Conservation (phyloP, 495 filamentous ascomycete genomes). For the Lophiostoma macrostomum region DNA sequence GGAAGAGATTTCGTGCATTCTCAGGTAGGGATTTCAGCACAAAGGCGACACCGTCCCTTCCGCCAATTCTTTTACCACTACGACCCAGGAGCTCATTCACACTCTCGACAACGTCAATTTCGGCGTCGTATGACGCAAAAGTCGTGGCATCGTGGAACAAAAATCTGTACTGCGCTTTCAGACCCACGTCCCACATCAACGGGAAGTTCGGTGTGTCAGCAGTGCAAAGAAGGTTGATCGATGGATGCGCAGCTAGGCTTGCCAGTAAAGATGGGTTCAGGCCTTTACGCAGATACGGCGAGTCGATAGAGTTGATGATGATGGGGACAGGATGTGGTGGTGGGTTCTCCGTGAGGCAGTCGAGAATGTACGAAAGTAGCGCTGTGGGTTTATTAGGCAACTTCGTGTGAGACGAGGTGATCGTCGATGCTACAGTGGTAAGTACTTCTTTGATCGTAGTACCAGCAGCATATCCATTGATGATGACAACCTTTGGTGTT, state of each 20-base stretch:
- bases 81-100: conserved; percentile 83
- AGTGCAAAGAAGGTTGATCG: conserved; percentile 72
- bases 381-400: conserved; percentile 62
- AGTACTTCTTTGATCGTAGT: conserved; percentile 78
- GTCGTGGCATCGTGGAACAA: conserved; percentile 94
- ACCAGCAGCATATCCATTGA: conserved; percentile 82
- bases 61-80: conserved; percentile 75
- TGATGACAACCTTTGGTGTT: conserved; percentile 66
- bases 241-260: conserved; percentile 69
- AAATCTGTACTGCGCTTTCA: conserved; percentile 76
- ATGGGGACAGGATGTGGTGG: conserved; percentile 54
- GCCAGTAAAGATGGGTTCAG: conserved; percentile 70
- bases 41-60: conserved; percentile 87
- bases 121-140: conserved; percentile 67
- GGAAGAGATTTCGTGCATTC: conserved; percentile 84
- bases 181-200: conserved; percentile 82
- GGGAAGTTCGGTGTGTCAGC: conserved; percentile 83
- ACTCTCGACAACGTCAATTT: conserved; percentile 78
- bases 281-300: conserved; percentile 66
- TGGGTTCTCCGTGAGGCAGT: conserved; percentile 52
- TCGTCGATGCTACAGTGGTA: conserved; percentile 62
- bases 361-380: conserved; percentile 61
- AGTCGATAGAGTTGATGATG: conserved; percentile 84
- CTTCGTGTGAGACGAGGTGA: conserved; percentile 58
- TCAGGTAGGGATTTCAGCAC: conserved; percentile 86